Percentiles rank a stretch among this genome's conserved stretches.
phyloP scores from a whole-genome alignment of 2,329 filamentous ascomycete species.

The Ramularia endophylla region DNA sequence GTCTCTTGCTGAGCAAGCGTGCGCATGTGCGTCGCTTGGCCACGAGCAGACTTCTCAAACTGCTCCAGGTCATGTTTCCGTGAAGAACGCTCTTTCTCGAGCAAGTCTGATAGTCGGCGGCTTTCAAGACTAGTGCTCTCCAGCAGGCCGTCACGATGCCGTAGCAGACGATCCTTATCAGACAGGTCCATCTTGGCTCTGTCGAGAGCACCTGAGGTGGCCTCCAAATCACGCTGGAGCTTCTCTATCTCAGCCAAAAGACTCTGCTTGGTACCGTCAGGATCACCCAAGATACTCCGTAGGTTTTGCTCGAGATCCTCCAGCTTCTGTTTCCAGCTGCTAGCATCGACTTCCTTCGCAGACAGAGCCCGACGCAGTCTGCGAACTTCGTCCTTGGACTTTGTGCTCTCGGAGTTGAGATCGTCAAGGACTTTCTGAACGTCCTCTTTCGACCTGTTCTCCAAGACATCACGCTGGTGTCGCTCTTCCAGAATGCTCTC shows the following conservation, averaged over 20 bases:
- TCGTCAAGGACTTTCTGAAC: slow-evolving; percentile 91
- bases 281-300: slow-evolving; percentile 78
- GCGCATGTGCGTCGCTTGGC: slow-evolving; percentile 78
- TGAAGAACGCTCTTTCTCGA: slow-evolving; percentile 82
- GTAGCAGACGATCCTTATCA: slow-evolving; percentile 88
- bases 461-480: slow-evolving; percentile 78
- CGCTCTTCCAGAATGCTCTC: slow-evolving; percentile 73
- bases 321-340: slow-evolving; percentile 84
- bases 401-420: slow-evolving; percentile 75
- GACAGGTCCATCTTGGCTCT: slow-evolving; percentile 67
- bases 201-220: slow-evolving; percentile 76
- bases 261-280: slow-evolving; percentile 78
- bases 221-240: slow-evolving; percentile 80
- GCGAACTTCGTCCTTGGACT: slow-evolving; percentile 79
- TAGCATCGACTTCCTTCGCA: slow-evolving; percentile 79
- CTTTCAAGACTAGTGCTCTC: slow-evolving; percentile 85
- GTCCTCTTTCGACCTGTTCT: slow-evolving; percentile 86
- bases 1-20: slow-evolving; percentile 80
- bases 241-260: slow-evolving; percentile 78
- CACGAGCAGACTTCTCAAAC: slow-evolving; percentile 83
- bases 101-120: slow-evolving; percentile 74
- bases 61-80: slow-evolving; percentile 82
- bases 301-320: slow-evolving; percentile 86
- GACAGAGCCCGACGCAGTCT: slow-evolving; percentile 76
- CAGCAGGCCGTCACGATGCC: slow-evolving; percentile 79